phyloP scores from a whole-genome alignment of 108 stramenopile species.

The Skeletonema grethae region DNA sequence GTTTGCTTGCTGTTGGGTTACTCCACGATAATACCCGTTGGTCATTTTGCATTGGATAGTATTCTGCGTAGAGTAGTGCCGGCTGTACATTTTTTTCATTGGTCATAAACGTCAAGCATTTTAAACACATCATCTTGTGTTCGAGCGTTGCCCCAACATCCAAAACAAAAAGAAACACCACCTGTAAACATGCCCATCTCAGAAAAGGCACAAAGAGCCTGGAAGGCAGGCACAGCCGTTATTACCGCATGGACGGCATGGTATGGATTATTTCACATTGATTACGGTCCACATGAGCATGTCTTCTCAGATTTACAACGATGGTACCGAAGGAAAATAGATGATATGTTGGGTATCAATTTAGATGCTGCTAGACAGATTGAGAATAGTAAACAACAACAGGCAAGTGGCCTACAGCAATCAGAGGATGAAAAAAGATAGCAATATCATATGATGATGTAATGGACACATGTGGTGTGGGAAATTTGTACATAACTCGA shows the following conservation, averaged over 20 bases:
- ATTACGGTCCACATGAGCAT: slow-evolving; percentile 46
- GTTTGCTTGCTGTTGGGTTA: too few species aligned
- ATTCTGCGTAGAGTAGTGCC: too few species aligned
- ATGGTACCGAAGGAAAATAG: slow-evolving; percentile 48
- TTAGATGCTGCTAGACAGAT: slow-evolving; percentile 21
- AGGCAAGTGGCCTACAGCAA: slow-evolving; percentile 1
- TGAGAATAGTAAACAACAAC: background rate
- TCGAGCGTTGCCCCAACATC: too few species aligned
- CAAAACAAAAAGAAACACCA: background rate
- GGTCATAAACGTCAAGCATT: too few species aligned
- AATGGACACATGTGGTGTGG: background rate
- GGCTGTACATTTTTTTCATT: too few species aligned
- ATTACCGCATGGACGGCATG: slow-evolving; percentile 40
- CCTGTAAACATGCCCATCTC: slow-evolving; percentile 35
- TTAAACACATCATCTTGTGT: too few species aligned
- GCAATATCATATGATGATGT: background rate
- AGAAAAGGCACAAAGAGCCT: slow-evolving; percentile 46
- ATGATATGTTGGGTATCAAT: slow-evolving; percentile 39
- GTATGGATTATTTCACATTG: slow-evolving; percentile 44
- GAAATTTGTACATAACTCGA: background rate
- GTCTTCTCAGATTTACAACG: slow-evolving; percentile 43
- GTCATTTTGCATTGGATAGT: too few species aligned
- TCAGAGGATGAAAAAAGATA: background rate
- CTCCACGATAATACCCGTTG: background rate
- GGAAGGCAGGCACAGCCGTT: slow-evolving; percentile 49